Conservation (phyloP, 441 rosid genomes). For the Biscutella laevigata region DNA sequence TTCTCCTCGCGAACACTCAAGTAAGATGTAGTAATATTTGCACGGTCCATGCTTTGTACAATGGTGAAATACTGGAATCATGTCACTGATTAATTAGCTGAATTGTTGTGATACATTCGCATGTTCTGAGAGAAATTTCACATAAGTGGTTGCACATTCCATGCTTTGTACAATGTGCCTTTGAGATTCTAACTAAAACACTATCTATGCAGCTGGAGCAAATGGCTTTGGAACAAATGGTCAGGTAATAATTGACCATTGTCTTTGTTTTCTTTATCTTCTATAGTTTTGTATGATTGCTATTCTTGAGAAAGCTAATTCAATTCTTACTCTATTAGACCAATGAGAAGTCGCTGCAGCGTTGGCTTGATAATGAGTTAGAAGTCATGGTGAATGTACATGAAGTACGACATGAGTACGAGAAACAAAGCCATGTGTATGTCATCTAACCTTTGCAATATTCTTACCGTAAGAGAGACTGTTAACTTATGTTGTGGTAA, state of each 20-base stretch:
- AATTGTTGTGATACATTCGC: neutral
- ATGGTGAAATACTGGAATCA: neutral
- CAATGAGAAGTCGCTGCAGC: conserved; percentile 84
- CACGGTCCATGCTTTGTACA: neutral
- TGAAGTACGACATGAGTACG: conserved; percentile 94
- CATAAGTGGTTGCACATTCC: no score
- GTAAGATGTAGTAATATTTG: conserved; percentile 21
- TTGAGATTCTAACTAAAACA: conserved; percentile 25
- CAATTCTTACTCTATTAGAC: conserved; percentile 35
- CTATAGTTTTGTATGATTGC: neutral
- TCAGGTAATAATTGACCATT: conserved; percentile 42
- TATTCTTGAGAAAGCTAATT: neutral
- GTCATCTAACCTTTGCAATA: conserved; percentile 22
- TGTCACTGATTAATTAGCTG: neutral
- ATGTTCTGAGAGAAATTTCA: neutral
- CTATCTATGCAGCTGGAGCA: conserved; percentile 47
- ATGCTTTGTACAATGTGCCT: no score
- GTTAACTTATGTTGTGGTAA: neutral
- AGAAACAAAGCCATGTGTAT: conserved; percentile 98
- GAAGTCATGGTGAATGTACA: conserved; percentile 98
- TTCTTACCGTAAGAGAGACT: neutral
- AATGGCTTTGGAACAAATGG: conserved; percentile 77
- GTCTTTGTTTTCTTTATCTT: neutral
- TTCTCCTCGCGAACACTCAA: conserved; percentile 63
- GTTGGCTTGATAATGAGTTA: conserved; percentile 91